These are phyloP conservation scores for Xylaria sp. DNA, from an alignment of 2,329 filamentous ascomycete species.

Conservation along the genomic window DNA sequence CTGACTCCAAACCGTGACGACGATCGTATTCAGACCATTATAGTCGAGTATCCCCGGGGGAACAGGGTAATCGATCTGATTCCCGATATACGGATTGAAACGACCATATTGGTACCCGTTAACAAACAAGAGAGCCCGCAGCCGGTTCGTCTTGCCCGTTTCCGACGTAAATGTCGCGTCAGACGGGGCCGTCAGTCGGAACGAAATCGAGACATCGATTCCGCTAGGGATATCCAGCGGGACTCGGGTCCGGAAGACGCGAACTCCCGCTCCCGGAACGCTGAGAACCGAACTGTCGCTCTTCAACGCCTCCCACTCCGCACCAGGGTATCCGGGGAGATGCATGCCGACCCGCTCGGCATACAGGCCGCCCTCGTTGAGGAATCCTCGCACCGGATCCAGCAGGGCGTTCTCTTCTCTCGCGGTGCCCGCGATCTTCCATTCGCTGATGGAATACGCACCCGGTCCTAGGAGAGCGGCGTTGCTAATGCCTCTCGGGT, in stretches of 20 bases:
- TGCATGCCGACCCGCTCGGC: slow-evolving; percentile 69
- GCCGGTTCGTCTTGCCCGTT: slow-evolving; percentile 49
- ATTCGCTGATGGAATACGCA: slow-evolving; percentile 59
- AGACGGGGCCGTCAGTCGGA: slow-evolving; percentile 60
- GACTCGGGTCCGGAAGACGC: slow-evolving; percentile 65
- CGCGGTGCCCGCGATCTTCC: slow-evolving; percentile 69
- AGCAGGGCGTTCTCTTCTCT: slow-evolving; percentile 59
- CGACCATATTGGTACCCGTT: slow-evolving; percentile 74
- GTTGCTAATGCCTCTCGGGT: slow-evolving; percentile 63
- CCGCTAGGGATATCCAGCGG: slow-evolving; percentile 62
- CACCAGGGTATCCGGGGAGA: slow-evolving; percentile 65
- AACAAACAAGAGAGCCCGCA: slow-evolving; percentile 68
- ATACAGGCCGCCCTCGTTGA: slow-evolving; percentile 68
- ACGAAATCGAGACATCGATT: slow-evolving; percentile 67
- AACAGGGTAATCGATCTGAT: slow-evolving; percentile 69
- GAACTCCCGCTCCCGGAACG: slow-evolving; percentile 64
- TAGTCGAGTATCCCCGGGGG: slow-evolving; percentile 69
- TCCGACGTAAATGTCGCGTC: slow-evolving; percentile 23
- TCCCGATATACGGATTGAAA: slow-evolving; percentile 69
- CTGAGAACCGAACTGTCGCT: slow-evolving; percentile 48
- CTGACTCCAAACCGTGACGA: slow-evolving; percentile 69
- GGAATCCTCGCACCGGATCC: slow-evolving; percentile 65
- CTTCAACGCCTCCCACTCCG: slow-evolving; percentile 48
- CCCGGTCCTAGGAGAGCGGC: slow-evolving; percentile 59
- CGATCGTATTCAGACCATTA: slow-evolving; percentile 67